These are phyloP conservation scores for Alternaria incomplexa DNA, from an alignment of 2,329 filamentous ascomycete genomes.

Conservation along the genomic window DNA sequence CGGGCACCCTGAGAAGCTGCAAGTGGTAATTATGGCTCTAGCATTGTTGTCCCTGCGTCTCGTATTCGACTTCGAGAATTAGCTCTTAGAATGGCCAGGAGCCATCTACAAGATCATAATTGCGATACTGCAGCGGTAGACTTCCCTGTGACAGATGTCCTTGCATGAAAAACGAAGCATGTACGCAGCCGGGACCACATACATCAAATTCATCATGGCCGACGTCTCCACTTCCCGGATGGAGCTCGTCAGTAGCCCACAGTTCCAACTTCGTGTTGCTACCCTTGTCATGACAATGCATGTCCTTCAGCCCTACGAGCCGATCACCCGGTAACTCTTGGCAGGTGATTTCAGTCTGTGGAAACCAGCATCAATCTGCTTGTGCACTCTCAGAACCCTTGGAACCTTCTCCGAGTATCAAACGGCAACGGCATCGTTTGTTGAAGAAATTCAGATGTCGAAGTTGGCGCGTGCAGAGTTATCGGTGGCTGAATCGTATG, in stretches of 20 bases:
- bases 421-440: neutral
- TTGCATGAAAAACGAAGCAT: neutral
- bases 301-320: conserved; percentile 3
- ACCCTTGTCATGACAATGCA: neutral
- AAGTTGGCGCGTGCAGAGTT: neutral
- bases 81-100: neutral
- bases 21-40: neutral
- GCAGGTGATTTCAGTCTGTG: neutral
- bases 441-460: neutral
- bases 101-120: neutral
- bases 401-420: neutral
- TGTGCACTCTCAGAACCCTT: neutral
- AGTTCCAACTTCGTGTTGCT: neutral
- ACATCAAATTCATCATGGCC: neutral
- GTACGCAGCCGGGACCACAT: too few relatives aligned
- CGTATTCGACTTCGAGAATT: neutral
- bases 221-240: neutral
- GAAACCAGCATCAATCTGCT: neutral
- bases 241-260: neutral
- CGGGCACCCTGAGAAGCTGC: neutral
- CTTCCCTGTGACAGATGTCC: neutral
- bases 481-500: neutral
- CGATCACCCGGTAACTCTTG: neutral
- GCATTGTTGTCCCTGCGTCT: neutral
- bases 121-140: neutral